Evolutionary conservation across 2,329 filamentous ascomycete species (phyloP), one percentile per base, ranked within the genome.

Genomic region (Colletotrichum sp.): DNA sequence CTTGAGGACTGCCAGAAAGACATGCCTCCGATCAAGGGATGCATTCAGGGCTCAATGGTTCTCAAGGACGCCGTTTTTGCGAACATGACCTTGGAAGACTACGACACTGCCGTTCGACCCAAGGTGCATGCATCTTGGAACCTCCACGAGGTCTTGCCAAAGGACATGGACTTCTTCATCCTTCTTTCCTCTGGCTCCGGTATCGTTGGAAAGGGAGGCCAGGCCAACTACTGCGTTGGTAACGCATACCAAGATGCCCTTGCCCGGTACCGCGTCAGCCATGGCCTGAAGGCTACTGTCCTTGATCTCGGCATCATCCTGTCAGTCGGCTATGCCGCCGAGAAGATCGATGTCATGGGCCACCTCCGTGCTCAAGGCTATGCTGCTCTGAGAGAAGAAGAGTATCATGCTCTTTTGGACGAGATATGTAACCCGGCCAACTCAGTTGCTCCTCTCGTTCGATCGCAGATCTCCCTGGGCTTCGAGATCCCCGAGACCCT

Each of bases 291-390:
- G 3, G 87, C 86, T 28, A 84, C 87, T 0, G 86, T 86, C 0
- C 83, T 93, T 3, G 87, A 92, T 78, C 82, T 93, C 24, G 90
- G 89, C 0, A 86, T 86, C 2, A 86, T 93, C 12, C 84, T 83
- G 0, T 87, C 87, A 74, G 85, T 88, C 1, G 89, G 89, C 2
- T 60, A 57, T n/a, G 52, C 60, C 3, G 63, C 70, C 26, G 52
- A 67, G 16, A 32, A 32, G 7, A 21, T 18, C 24, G n/a, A 52
- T 1, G 39, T n/a, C 32, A 32, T 24, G 14, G 64, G 16, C 39
- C 14, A 32, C 6, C 64, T 67, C 5, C 26, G 39, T 12, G n/a
- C 21, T 1, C n/a, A 36, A 21, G 63, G 36, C 13, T 43, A 18
- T 36, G 21, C n/a, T 36, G 63, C 30, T 3, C 13, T 65, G 13